Base-by-base conservation (phyloP, 257 asterid species). In the Penstemon eatonii region DNA sequence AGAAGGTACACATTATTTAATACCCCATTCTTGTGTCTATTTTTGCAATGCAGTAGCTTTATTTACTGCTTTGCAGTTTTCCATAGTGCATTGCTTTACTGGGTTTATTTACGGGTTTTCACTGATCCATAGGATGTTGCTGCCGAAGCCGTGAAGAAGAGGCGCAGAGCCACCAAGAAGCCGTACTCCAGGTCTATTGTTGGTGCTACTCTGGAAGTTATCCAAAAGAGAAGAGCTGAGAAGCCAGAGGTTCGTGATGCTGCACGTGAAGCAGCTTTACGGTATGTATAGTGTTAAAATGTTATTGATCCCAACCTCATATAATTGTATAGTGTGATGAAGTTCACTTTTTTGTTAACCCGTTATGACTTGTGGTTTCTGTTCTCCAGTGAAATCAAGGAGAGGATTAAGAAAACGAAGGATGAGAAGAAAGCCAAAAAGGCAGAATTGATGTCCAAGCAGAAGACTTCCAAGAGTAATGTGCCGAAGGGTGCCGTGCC, bases 161-260 rank as follows among this genome's bases (percentile, higher is more conserved):
- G 95, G 80, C 89, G 97, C 7, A 72, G 97, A 4, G 36, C 97
- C 56, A 84, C 89, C 10, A 91, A 84, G 87, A 91, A 91, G 71
- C 96, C 95, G 0, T 87, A 89, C 73, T 91, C 97, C 5, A 85
- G 97, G 76, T 91, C 97, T 8, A 91, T 91, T 69, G 97, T 91
- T 4, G 97, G 97, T 76, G 96, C 96, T 19, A 85, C 97, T 3
- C 66, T 89, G 68, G 97, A 91, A 77, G 96, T 91, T 36, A 91
- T 91, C 39, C 97, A 91, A 82, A 91, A 87, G 85, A 81, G 76
- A 46, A 81, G 97, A 72, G 42, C 84, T 10, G 97, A 91, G 74
- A 91, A 89, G 77, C 90, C 96, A 7, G 96, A 89, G 67, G 96
- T 91, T 6, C 87, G 97, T 61, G 97, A 89, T 80, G 97, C 97